A percentile compares a stretch with the other conserved stretches of the same genome.
Evolutionary conservation across 2,329 filamentous ascomycete genomes (phyloP).

Genomic region (Colletotrichum orchidophilum): DNA sequence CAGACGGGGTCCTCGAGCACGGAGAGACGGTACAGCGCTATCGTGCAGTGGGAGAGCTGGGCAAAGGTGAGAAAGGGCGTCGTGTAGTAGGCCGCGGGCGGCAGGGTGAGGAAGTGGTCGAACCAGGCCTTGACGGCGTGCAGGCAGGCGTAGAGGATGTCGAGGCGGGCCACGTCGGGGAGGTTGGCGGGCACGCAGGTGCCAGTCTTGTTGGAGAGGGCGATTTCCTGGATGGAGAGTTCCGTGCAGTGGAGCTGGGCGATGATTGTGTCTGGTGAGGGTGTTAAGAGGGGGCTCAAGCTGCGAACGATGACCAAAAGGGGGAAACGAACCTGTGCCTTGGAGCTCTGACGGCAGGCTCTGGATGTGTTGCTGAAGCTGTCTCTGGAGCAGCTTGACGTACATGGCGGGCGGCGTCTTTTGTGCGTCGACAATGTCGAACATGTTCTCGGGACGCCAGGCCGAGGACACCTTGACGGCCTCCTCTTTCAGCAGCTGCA

Average conservation of each 20-base stretch:
- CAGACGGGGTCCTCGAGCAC: constrained; percentile 49
- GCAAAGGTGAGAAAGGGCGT: constrained; percentile 46
- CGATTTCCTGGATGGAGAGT: constrained; percentile 48
- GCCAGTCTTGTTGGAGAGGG: constrained; percentile 30
- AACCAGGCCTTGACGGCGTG: constrained; percentile 39
- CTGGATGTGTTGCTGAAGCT: constrained; percentile 39
- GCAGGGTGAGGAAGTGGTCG: constrained; percentile 45
- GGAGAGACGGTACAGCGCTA: constrained; percentile 45
- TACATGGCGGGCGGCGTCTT: constrained; percentile 39
- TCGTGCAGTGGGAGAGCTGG: constrained; percentile 45
- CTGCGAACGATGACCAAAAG: no score
- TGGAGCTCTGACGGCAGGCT: constrained; percentile 37
- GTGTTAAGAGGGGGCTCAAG: background rate
- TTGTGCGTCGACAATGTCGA: background rate
- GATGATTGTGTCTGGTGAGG: constrained; percentile 43
- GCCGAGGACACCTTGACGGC: constrained; percentile 37
- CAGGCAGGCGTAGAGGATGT: constrained; percentile 43
- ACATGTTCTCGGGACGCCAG: constrained; percentile 33
- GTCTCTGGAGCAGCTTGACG: constrained; percentile 40
- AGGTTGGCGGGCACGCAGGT: constrained; percentile 31
- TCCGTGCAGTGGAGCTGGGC: constrained; percentile 48
- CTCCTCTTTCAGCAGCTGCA: constrained; percentile 43
- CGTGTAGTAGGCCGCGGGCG: constrained; percentile 40
- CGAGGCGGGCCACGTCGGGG: constrained; percentile 37
- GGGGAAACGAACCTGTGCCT: constrained; percentile 42